phyloP scores from a whole-genome alignment of 768 basidiomycete species.

The Strobilomyces dryophilus region DNA sequence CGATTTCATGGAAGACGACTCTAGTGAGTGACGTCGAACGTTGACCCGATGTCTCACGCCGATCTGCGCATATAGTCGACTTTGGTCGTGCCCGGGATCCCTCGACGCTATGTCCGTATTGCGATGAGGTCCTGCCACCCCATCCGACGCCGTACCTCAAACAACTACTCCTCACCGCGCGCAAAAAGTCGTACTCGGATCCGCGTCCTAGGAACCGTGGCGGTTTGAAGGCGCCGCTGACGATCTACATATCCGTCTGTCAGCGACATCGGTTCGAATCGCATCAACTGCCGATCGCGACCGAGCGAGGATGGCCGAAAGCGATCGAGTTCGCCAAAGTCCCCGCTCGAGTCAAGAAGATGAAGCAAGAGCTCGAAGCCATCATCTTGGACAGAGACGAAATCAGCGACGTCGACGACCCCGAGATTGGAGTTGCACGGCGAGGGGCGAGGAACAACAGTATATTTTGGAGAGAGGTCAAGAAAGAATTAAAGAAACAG shows the following conservation, averaged over 20 bases:
- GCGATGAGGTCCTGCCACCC: constrained; percentile 64
- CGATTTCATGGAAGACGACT: constrained; percentile 36
- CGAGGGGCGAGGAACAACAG: constrained; percentile 38
- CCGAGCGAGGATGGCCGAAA: constrained; percentile 72
- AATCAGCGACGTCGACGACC: constrained; percentile 18
- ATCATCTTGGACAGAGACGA: constrained; percentile 48
- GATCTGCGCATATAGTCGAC: constrained; percentile 38
- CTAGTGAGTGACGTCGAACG: constrained; percentile 29
- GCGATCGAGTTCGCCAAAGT: constrained; percentile 60
- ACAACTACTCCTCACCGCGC: constrained; percentile 49
- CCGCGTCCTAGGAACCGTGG: constrained; percentile 52
- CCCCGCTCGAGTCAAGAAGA: constrained; percentile 46
- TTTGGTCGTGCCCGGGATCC: constrained; percentile 55
- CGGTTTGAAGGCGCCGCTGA: constrained; percentile 50
- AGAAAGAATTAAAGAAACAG: constrained; percentile 57
- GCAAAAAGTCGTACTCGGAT: constrained; percentile 44
- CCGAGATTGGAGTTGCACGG: neutral
- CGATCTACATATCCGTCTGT: constrained; percentile 63
- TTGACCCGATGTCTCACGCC: neutral
- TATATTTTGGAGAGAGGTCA: constrained; percentile 66
- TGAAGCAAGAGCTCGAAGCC: constrained; percentile 40
- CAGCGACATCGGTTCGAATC: constrained; percentile 78
- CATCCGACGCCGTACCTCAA: constrained; percentile 55
- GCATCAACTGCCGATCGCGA: constrained; percentile 67
- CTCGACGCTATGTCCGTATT: constrained; percentile 72